Base-by-base conservation (phyloP, 228 moss, liverwort and hornwort species). In the Sphagnum magellanicum region DNA sequence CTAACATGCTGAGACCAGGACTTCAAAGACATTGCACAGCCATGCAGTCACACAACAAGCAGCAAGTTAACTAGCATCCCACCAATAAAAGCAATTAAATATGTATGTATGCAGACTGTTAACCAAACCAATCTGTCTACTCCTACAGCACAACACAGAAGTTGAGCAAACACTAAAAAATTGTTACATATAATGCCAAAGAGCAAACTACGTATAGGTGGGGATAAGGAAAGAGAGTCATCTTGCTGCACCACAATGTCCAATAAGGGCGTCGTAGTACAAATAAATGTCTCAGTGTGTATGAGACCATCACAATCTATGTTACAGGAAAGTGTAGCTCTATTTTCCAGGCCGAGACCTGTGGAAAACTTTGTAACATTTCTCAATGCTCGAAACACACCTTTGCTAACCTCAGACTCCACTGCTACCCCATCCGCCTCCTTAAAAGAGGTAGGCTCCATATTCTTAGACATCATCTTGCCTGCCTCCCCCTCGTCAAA, bases 391-490 rank as follows among this genome's bases (percentile, higher is more conserved):
- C 75, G 78, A 83, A 89, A 97, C 96, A 93, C 96, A 97, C 96
- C 96, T 97, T 97, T 97, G 93, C 96, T 97, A 97, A 93, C 88
- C 93, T 97, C 93, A 93, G 96, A 97, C 87, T 97, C 96, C 91
- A 97, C 85, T 93, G 93, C 96, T 97, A 97, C 88, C 91, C 89
- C 96, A 84, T 97, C 96, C 87, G 93, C 87, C 91, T 97, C 96
- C 91, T 91, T 93, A 97, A 88, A 86, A 86, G 91, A 93, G 89
- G 89, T 76, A 91, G 91, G 89, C 84, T 97, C 93, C 88, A 91
- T 84, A 86, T 86, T 83, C 76, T 97, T 97, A 97, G 88, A 81
- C 83, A 91, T 84, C 89, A 82, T 85, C 32, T 32, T 32, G 92
- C 96, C 93, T 83, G 88, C 79, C 70, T 88, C 93, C 89, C 92